Base-by-base conservation (phyloP, 768 basidiomycete genomes). In the Cystobasidiopsis lactophilus region DNA sequence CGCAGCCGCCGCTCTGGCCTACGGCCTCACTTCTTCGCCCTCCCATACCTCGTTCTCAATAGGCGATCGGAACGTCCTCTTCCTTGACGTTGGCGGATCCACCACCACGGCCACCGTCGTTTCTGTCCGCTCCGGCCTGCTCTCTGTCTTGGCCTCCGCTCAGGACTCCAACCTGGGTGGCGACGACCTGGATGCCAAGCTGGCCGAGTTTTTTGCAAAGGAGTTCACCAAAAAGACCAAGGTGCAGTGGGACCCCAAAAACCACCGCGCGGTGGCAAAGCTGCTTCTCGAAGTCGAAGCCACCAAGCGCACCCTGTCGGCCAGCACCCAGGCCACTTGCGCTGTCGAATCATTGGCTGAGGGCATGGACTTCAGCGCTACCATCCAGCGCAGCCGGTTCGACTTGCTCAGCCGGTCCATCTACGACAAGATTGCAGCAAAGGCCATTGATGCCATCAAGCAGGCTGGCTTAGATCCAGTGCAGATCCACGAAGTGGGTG, bases 181-280 rank as follows among this genome's bases (percentile, higher is more conserved):
- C 0, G 74, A 81, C 58, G 72, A 74, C 54, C 77, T 89, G 61
- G 84, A 86, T 68, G 75, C 77, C 55, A 75, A 78, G 63, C 73
- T 95, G 39, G 77, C 93, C 69, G 79, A 80, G 55, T 83, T 82
- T 71, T 93, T 98, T 66, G 78, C 82, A 50, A 78, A 85, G 64
- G 91, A 98, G 58, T 98, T 98, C 67, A 83, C 82, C 47, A 96
- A 95, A 70, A 98, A 93, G 71, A 88, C 81, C 18, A 85, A 84
- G 66, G 74, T 75, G 23, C 69, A 78, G 0, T 71, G 93, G 40
- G 68, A 73, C 9, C 72, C 70, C 18, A 69, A 71, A 30, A 82
- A 88, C 67, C 73, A 77, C 61, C 82, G 93, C 23, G 84, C 89
- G 0, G 80, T 85, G 62, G 83, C 85, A n/a, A 91, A 89, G 64